A percentile compares a stretch with the other conserved stretches of the same genome.
Evolutionary conservation across 2,329 filamentous ascomycete species (phyloP).

Genomic region (Alternaria longipes): DNA sequence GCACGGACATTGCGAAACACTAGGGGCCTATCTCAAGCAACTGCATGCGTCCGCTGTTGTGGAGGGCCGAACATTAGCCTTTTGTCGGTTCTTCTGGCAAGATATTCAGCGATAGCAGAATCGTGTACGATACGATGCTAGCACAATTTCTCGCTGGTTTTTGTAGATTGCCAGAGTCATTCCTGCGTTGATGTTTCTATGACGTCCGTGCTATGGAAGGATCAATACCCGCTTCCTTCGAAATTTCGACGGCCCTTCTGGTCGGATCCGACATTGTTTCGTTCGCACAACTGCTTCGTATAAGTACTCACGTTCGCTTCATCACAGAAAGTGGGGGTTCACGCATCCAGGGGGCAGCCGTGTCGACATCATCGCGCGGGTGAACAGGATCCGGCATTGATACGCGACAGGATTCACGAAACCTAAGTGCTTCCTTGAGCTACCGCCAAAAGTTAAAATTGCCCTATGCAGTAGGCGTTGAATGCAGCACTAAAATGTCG

Average conservation of each 20-base stretch:
- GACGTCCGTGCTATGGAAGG: slow-evolving; percentile 4
- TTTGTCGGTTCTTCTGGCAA: slow-evolving; percentile 1
- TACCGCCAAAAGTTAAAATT: slow-evolving; percentile 1
- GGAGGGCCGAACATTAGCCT: slow-evolving; percentile 26
- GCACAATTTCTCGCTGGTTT: background rate
- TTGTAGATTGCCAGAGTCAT: background rate
- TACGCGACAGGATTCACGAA: background rate
- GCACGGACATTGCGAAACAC: slow-evolving; percentile 17
- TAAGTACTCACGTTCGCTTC: background rate
- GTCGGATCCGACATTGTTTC: background rate
- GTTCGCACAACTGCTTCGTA: background rate
- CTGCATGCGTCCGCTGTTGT: slow-evolving; percentile 20
- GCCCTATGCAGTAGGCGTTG: slow-evolving; percentile 20
- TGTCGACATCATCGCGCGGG: background rate
- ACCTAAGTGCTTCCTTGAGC: background rate
- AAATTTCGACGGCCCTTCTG: background rate
- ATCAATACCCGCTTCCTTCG: slow-evolving; percentile 1
- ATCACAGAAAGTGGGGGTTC: background rate
- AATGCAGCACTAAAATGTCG: slow-evolving; percentile 25
- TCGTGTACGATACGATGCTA: background rate
- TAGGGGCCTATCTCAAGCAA: slow-evolving; percentile 3
- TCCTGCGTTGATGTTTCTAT: background rate
- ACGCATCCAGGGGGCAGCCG: background rate
- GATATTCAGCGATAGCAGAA: background rate
- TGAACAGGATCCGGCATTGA: background rate